Percentiles rank a stretch among this genome's conserved stretches.
phyloP scores from a whole-genome alignment of 202 grass and related monocot species.

The Carex arenaria region DNA sequence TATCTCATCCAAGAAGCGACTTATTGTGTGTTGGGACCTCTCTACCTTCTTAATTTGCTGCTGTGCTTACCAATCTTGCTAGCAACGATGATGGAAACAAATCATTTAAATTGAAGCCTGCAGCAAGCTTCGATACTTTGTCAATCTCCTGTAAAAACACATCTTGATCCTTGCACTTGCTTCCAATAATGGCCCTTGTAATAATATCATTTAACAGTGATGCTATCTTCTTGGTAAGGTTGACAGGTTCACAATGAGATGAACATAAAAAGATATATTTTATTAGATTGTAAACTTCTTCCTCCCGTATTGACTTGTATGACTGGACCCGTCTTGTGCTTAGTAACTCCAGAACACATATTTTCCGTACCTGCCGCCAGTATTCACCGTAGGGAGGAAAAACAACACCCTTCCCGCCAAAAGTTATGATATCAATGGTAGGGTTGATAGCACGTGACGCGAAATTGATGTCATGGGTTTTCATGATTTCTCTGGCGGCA shows the following conservation, averaged over 20 bases:
- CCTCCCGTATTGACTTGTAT: constrained; percentile 23
- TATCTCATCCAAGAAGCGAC: constrained; percentile 25
- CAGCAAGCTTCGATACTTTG: background rate
- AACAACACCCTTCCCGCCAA: constrained; percentile 21
- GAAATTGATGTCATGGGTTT: constrained; percentile 30
- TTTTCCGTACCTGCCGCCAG: constrained; percentile 41
- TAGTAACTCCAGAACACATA: constrained; percentile 45
- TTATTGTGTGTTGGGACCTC: constrained; percentile 11
- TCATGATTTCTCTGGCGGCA: constrained; percentile 36
- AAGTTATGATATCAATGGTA: constrained; percentile 5
- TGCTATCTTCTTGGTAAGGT: constrained; percentile 32
- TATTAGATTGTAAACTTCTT: constrained; percentile 16
- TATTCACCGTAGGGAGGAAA: constrained; percentile 28
- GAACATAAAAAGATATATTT: background rate
- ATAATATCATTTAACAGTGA: constrained; percentile 27
- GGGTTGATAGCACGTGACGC: constrained; percentile 29
- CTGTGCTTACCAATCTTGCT: constrained; percentile 19
- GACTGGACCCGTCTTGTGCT: constrained; percentile 42
- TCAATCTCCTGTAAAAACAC: constrained; percentile 28
- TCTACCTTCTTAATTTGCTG: background rate
- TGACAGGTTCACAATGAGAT: background rate
- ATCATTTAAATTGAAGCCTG: constrained; percentile 35
- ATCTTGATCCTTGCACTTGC: constrained; percentile 24
- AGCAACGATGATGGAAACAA: constrained; percentile 36
- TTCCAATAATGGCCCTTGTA: constrained; percentile 44